These are phyloP conservation scores for Cynanchum wilfordii DNA, from an alignment of 257 asterid genomes.

Conservation along the genomic window DNA sequence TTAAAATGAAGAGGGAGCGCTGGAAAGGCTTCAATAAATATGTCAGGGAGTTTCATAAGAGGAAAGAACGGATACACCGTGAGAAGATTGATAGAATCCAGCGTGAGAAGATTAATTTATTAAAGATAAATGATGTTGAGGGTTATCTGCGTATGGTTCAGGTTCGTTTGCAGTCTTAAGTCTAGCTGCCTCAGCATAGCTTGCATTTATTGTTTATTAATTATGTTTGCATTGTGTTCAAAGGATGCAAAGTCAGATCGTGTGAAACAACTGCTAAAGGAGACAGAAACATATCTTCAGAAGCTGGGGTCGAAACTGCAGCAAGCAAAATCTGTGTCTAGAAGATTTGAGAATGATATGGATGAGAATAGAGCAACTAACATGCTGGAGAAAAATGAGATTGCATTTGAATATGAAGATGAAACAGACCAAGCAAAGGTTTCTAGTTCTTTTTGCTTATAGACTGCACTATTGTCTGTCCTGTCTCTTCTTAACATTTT, in stretches of 20 bases:
- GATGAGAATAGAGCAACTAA: conserved; percentile 49
- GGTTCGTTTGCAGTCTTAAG: conserved; percentile 39
- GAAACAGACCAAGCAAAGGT: conserved; percentile 99
- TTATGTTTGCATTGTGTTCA: conserved; percentile 22
- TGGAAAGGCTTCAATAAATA: conserved; percentile 84
- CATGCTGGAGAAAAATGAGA: conserved; percentile 58
- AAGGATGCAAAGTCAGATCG: conserved; percentile 99
- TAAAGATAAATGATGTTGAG: conserved; percentile 97
- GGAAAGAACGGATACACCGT: conserved; percentile 92
- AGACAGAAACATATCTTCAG: conserved; percentile 92
- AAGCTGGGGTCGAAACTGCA: conserved; percentile 88
- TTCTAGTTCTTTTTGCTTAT: conserved; percentile 11
- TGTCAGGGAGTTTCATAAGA: conserved; percentile 91
- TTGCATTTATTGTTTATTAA: conserved; percentile 15
- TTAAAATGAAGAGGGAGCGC: conserved; percentile 90
- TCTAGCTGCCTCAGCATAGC: conserved; percentile 10
- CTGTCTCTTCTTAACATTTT: conserved; percentile 15
- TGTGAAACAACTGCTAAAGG: conserved; percentile 83
- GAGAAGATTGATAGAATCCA: conserved; percentile 99
- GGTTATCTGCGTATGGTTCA: conserved; percentile 99
- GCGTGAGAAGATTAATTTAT: conserved; percentile 93
- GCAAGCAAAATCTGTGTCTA: conserved; percentile 76
- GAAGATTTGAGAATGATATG: conserved; percentile 63
- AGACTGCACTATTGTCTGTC: conserved; percentile 7
- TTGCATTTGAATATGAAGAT: conserved; percentile 60